Conservation (phyloP, 306 rosid genomes). For the Inga leiocalycina region DNA sequence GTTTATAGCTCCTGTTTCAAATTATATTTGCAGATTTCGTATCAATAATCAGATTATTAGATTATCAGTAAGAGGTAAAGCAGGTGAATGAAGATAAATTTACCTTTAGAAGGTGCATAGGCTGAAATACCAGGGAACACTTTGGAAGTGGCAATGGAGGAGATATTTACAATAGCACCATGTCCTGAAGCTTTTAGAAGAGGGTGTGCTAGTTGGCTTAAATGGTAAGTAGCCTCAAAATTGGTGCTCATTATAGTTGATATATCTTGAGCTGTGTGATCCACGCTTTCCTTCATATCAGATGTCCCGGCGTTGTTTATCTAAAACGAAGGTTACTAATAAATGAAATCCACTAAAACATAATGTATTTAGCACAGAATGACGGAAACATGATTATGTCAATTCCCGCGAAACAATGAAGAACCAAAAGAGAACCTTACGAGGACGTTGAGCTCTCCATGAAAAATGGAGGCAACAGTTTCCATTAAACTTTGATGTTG, state of each 20-base stretch:
- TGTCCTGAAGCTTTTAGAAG: neutral
- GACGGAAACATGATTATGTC: neutral
- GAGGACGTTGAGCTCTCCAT: conserved; percentile 39
- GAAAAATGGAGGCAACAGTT: neutral
- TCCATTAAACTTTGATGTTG: conserved; percentile 29
- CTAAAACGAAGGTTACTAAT: neutral
- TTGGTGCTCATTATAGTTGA: neutral
- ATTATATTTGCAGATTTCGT: neutral
- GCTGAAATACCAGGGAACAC: neutral
- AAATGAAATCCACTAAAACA: neutral
- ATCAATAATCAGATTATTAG: neutral
- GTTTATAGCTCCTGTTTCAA: neutral
- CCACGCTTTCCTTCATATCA: neutral
- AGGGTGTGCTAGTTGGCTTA: conserved; percentile 3
- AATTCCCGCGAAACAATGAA: neutral
- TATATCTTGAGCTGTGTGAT: neutral
- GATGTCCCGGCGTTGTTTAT: neutral
- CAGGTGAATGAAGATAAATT: neutral
- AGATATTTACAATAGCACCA: neutral
- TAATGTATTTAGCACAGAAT: neutral
- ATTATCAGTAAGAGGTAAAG: neutral
- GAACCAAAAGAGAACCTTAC: neutral
- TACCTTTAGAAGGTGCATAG: neutral
- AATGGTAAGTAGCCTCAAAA: neutral
- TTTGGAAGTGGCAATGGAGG: neutral